Conservation (phyloP, 2,329 filamentous ascomycete genomes). For the Torrubiella hemipterigena region DNA sequence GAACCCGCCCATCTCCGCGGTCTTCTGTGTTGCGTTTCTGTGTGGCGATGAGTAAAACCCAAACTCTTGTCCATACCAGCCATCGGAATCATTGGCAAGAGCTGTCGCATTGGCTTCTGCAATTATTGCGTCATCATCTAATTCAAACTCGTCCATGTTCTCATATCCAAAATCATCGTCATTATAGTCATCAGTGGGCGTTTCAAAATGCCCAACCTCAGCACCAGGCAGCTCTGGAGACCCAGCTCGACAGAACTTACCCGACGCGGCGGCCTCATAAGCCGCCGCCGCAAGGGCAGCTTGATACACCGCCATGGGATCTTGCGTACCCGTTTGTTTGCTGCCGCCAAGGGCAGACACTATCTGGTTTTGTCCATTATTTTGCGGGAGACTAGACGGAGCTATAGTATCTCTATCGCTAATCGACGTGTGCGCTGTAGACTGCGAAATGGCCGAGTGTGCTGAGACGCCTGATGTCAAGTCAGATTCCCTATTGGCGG, state of each 20-base stretch:
- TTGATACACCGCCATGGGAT: constrained; percentile 55
- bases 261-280: constrained; percentile 61
- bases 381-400: too few species aligned
- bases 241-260: constrained; percentile 57
- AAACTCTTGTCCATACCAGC: constrained; percentile 93
- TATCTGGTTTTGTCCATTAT: too few species aligned
- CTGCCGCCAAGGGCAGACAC: too few species aligned
- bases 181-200: constrained; percentile 45
- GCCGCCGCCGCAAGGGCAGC: constrained; percentile 74
- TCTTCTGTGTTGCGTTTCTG: constrained; percentile 24
- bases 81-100: constrained; percentile 81
- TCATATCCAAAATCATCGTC: constrained; percentile 45
- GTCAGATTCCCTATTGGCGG: constrained; percentile 33
- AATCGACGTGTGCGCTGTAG: constrained; percentile 41
- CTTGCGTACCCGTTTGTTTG: constrained; percentile 2
- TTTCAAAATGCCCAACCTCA: constrained; percentile 18
- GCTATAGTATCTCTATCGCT: too few species aligned
- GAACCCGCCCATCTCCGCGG: constrained; percentile 74
- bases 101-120: constrained; percentile 91
- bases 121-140: constrained; percentile 83
- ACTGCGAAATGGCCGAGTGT: constrained; percentile 29
- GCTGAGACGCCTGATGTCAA: constrained; percentile 31
- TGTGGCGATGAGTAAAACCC: constrained; percentile 72
- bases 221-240: constrained; percentile 24
- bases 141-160: constrained; percentile 54